A percentile compares a stretch with the other conserved stretches of the same genome.
Conservation (phyloP, 257 asterid species). For the Eucommia ulmoides region DNA sequence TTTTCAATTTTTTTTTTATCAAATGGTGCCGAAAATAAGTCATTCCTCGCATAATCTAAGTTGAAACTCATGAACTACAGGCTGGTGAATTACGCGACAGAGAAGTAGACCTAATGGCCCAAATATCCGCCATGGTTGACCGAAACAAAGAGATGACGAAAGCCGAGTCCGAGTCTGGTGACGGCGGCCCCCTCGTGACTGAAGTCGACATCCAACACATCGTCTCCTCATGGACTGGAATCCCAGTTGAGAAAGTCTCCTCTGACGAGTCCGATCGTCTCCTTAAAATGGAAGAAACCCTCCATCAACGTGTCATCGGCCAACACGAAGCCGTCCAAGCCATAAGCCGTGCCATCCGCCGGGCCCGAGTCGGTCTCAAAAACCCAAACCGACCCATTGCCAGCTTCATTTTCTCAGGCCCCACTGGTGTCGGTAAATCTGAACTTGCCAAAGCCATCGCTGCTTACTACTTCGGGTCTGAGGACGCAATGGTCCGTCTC, state of each 20-base stretch:
- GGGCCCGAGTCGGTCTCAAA: conserved; percentile 83
- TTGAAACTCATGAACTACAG: conserved; percentile 1
- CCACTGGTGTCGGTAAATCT: conserved; percentile 91
- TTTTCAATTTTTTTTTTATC: no score
- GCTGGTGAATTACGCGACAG: conserved; percentile 1
- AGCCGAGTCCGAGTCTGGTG: conserved; percentile 10
- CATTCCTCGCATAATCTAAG: no score
- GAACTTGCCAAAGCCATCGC: conserved; percentile 75
- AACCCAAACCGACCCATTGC: conserved; percentile 80
- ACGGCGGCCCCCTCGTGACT: conserved; percentile 17
- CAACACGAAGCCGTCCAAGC: conserved; percentile 81
- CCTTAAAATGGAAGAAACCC: conserved; percentile 31
- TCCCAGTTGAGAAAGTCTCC: conserved; percentile 25
- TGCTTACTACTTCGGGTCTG: conserved; percentile 71
- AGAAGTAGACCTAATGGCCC: not conserved
- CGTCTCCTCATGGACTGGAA: conserved; percentile 31
- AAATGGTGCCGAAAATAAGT: no score
- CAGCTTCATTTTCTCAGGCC: conserved; percentile 84
- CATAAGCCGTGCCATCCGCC: conserved; percentile 68
- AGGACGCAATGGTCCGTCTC: conserved; percentile 74
- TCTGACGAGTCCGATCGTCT: conserved; percentile 33
- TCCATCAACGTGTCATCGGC: conserved; percentile 42
- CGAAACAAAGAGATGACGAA: conserved; percentile 1
- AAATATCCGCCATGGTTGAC: not conserved
- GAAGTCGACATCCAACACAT: conserved; percentile 21